Evolutionary conservation across 805 yeast genomes (phyloP), one percentile per base, ranked within the genome.

Genomic region (Zygosaccharomyces bailii): DNA sequence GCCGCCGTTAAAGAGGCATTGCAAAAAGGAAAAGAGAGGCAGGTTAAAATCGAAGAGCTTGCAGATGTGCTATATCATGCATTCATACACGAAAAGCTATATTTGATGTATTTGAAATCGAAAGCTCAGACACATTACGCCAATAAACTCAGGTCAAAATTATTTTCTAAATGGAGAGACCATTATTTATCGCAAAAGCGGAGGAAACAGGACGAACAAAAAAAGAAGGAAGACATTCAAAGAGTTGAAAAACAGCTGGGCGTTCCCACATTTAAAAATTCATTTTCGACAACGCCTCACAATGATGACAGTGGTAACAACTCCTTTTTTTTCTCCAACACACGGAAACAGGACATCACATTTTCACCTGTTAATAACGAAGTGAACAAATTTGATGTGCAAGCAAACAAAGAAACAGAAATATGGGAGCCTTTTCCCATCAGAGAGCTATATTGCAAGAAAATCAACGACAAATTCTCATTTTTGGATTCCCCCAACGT

Each of bases 81-180:
- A 0, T 82, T 85, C 53, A 55, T 86, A 33, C 71, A 75, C 34
- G 90, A 84, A 51, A 68, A 75, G 30, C 57, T 77, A 0, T 78
- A 71, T 53, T 60, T 74, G 30, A 59, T 66, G 2, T 61, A 69
- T 0, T 54, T 74, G 33, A 74, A 74, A 21, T 57, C 68, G 2
- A 61, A 65, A 35, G 84, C 93, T 0, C 73, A 68, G n/a, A 24
- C 48, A 1, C 58, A 70, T 34, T 59, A 73, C 34, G 52, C 64
- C 0, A 54, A 43, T 6, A 54, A 53, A 2, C 39, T 78, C 19
- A 71, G 70, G 46, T 51, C 41, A 16, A 49, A 36, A 2, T 44
- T 58, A 1, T 53, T 80, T 2, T 49, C 46, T 19, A 62, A 51
- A 18, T 57, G 51, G 84, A 27, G 14, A 10, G 3, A 1, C 57